Conservation (phyloP, 768 basidiomycete species). For the Cystofilobasidium macerans region DNA sequence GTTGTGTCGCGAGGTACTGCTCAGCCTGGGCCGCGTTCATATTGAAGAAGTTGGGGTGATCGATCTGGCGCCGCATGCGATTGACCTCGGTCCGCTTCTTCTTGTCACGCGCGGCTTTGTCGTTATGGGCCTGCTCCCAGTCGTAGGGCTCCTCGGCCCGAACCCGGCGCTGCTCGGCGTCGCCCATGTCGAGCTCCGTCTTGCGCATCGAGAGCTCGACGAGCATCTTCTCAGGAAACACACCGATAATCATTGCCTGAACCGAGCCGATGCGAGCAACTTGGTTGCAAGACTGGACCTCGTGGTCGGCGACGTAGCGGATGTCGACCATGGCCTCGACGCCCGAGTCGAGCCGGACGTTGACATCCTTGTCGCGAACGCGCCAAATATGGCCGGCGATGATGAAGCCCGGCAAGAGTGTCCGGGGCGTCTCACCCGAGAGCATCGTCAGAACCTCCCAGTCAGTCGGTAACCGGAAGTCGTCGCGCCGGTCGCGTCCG, state of each 20-base stretch:
- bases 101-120: constrained; percentile 8
- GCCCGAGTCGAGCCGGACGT: constrained; percentile 80
- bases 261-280: constrained; percentile 43
- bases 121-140: constrained; percentile 21
- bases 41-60: constrained; percentile 97
- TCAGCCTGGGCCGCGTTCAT: constrained; percentile 85
- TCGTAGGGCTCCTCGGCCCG: constrained; percentile 45
- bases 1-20: constrained; percentile 72
- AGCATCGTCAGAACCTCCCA: constrained; percentile 91
- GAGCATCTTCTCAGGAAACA: constrained; percentile 53
- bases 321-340: constrained; percentile 67
- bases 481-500: constrained; percentile 60
- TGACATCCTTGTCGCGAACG: constrained; percentile 55
- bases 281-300: constrained; percentile 43
- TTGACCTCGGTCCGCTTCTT: constrained; percentile 79
- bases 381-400: constrained; percentile 43
- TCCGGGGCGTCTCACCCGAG: constrained; percentile 74
- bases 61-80: constrained; percentile 70
- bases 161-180: constrained; percentile 47
- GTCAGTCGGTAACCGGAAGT: constrained; percentile 53
- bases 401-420: constrained; percentile 66
- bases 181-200: constrained; percentile 53
- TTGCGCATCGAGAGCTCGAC: constrained; percentile 63
- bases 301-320: constrained; percentile 45
- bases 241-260: constrained; percentile 58